Evolutionary conservation across 2,329 filamentous ascomycete genomes (phyloP), one percentile per base, ranked within the genome.

Genomic region (Remersonia thermophila): DNA sequence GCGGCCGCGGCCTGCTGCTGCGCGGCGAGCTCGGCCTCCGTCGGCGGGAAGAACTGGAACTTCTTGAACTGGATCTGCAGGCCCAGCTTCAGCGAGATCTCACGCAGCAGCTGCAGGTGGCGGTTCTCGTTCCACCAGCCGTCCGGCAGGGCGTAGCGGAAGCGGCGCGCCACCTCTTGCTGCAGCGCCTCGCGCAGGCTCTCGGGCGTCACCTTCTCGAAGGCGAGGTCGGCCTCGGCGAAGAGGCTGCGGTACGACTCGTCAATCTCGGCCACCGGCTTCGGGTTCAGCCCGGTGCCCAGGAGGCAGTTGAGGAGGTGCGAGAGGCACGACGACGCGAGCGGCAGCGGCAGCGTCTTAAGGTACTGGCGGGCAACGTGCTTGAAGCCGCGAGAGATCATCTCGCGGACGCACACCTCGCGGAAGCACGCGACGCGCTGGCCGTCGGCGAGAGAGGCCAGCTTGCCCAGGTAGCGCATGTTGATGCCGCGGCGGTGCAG

Each of bases 401-500:
- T 96, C 59, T 98, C 91, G 55, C 94, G 89, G 29, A 84, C 60
- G 42, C 81, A 73, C 27, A 98, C 73, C 38, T 77, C 73, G 45
- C 74, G 77, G 49, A 98, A 67, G 43, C 86, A 86, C 48, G 78
- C 67, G 16, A 96, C 69, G 43, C 84, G 79, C 36, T 74, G 69
- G 38, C 80, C 80, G 46, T 73, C 72, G 48, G 80, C 76, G 35
- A 83, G 68, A 40, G 73, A 66, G 10, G 84, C 81, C 43, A 98
- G 62, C 58, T 78, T 81, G 47, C 91, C 91, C n/a, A 96, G 71
- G 58, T 98, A 98, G 52, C 93, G 77, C 44, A 96, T 73, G 63
- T 98, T 98, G 65, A 98, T 87, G 61, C 91, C 91, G 29, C 89
- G 83, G 69, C 94, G 94, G 67, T 98, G 91, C 54, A 98, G 69